phyloP scores from a whole-genome alignment of 2,329 filamentous ascomycete genomes.

The Fusarium sp. region DNA sequence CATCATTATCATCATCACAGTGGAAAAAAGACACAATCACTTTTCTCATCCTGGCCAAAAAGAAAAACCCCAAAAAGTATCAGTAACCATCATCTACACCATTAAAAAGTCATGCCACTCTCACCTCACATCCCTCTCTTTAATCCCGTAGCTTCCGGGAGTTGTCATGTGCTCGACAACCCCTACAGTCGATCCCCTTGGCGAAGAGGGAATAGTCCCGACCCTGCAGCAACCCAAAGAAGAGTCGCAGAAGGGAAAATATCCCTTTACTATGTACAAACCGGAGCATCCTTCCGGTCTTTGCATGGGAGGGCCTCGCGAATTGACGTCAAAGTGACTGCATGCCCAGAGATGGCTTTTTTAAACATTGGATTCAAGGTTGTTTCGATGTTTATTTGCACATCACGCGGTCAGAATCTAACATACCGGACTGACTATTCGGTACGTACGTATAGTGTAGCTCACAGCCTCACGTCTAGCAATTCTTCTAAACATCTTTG shows the following conservation, averaged over 20 bases:
- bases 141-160: conserved; percentile 29
- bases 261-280: background rate
- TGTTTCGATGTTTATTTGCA: conserved; percentile 18
- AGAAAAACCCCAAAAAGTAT: background rate
- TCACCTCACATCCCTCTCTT: conserved; percentile 7
- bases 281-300: conserved; percentile 8
- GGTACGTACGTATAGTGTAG: background rate
- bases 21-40: too few relatives aligned
- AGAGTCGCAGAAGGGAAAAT: conserved; percentile 4
- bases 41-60: background rate
- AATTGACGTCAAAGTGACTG: conserved; percentile 46
- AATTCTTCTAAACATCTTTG: background rate
- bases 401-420: background rate
- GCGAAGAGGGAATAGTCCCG: background rate
- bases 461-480: background rate
- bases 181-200: conserved; percentile 34
- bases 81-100: conserved; percentile 6
- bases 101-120: conserved; percentile 25
- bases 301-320: background rate
- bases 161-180: conserved; percentile 29
- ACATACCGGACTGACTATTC: background rate
- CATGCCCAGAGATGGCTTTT: conserved; percentile 8
- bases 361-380: conserved; percentile 3
- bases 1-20: background rate
- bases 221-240: conserved; percentile 9